Conservation (phyloP, 345 rosid genomes). For the Acer yangbiense region DNA sequence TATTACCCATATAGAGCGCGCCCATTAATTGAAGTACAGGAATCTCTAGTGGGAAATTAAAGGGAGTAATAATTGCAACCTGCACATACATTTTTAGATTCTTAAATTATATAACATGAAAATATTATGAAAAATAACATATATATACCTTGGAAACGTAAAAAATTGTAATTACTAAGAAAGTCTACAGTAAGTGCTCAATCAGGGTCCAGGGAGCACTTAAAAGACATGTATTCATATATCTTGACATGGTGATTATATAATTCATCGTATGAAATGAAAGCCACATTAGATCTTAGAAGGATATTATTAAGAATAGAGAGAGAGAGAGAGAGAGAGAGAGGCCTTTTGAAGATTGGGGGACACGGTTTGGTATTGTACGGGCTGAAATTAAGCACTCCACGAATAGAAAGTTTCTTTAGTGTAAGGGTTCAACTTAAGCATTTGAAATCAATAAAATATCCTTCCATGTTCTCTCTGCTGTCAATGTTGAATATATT, state of each 20-base stretch:
- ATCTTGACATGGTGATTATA: not conserved
- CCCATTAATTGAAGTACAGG: conserved; percentile 98
- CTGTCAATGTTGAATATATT: not conserved
- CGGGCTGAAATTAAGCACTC: no score
- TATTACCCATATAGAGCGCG: conserved; percentile 97
- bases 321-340: not conserved
- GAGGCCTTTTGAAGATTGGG: not conserved
- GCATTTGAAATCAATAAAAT: not conserved
- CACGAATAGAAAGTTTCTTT: no score
- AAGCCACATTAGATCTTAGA: not conserved
- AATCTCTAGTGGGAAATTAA: conserved; percentile 97
- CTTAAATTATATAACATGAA: not conserved
- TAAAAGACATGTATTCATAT: not conserved
- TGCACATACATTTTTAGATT: conserved; percentile 31
- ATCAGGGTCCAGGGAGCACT: not conserved
- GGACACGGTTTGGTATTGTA: no score
- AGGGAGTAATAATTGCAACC: conserved; percentile 96
- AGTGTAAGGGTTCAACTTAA: not conserved
- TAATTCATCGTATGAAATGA: not conserved
- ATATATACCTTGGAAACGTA: not conserved
- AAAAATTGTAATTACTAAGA: conserved; percentile 1
- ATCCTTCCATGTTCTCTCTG: not conserved
- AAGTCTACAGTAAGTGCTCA: conserved; percentile 10
- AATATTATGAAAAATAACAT: not conserved
- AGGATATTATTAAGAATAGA: not conserved